These are phyloP conservation scores for Trichoderma atrobrunneum DNA, from an alignment of 2,329 filamentous ascomycete species.

Conservation along the genomic window DNA sequence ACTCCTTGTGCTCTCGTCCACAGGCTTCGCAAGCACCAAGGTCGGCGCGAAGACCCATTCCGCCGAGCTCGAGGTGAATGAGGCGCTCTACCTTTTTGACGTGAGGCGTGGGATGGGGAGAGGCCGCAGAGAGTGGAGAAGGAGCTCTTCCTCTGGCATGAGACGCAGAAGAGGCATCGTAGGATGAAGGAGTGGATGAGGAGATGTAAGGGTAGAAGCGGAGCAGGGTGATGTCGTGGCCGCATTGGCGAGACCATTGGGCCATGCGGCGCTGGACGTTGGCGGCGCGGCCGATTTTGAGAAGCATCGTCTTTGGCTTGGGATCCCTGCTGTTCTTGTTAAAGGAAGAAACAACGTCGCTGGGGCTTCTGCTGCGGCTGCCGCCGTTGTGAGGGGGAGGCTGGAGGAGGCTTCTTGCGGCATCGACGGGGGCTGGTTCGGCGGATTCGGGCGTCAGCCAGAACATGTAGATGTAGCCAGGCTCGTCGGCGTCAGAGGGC, in stretches of 20 bases:
- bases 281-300: slow-evolving; percentile 65
- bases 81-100: slow-evolving; percentile 85
- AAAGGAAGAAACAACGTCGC: slow-evolving; percentile 54
- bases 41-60: slow-evolving; percentile 55
- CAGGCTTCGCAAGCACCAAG: slow-evolving; percentile 67
- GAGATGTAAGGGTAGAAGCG: slow-evolving; percentile 85
- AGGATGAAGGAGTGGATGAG: slow-evolving; percentile 37
- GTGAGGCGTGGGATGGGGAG: slow-evolving; percentile 72
- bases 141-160: slow-evolving; percentile 25
- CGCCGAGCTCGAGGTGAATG: slow-evolving; percentile 82
- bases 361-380: slow-evolving; percentile 43
- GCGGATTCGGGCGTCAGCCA: slow-evolving; percentile 73
- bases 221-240: slow-evolving; percentile 81
- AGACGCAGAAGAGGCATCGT: slow-evolving; percentile 8
- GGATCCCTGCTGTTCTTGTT: slow-evolving; percentile 19
- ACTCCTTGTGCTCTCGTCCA: slow-evolving; percentile 84
- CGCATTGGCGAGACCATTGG: slow-evolving; percentile 92
- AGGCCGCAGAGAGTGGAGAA: slow-evolving; percentile 34
- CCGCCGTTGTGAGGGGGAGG: slow-evolving; percentile 40
- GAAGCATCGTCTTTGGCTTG: slow-evolving; percentile 58
- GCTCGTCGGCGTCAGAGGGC: slow-evolving; percentile 63
- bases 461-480: slow-evolving; percentile 98
- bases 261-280: slow-evolving; percentile 91
- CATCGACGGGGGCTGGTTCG: slow-evolving; percentile 54
- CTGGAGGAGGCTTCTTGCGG: slow-evolving; percentile 57